Base-by-base conservation (phyloP, 176 grass and related monocot genomes). In the Carex pumila region DNA sequence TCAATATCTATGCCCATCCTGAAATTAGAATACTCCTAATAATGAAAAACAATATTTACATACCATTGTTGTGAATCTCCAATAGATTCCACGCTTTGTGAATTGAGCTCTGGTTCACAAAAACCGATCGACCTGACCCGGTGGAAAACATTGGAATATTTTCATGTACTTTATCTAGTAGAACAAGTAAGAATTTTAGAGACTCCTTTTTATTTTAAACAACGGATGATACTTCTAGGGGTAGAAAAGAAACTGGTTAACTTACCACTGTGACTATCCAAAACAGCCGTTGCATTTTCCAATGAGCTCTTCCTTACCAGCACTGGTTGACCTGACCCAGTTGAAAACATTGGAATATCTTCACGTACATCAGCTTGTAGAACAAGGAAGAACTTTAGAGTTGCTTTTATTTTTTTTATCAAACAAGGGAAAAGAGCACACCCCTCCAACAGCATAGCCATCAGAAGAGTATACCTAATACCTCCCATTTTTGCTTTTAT, bases 261-360 rank as follows among this genome's bases (percentile, higher is more conserved):
- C 83, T 58, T 32, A 83, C 80, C 80, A 79, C 69, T 84, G 71
- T 88, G 31, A 87, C 84, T 86, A 71, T 92, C 90, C 80, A 94
- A 65, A 85, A 92, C 76, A 32, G 86, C 50, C 18, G 19, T 88
- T 85, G 94, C 92, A 31, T 91, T 92, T 80, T 74, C 65, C 17
- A 92, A 63, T 41, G 89, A 91, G 64, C 61, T 90, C 65, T 89
- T 56, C 37, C 84, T 89, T 50, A 91, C 76, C 61, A 77, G 78
- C 25, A 92, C 90, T 12, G 83, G 87, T 79, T 82, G 90, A 82
- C 52, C 75, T 71, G 90, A 88, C 84, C 87, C 92, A 15, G 94
- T 94, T 88, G 15, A 67, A 88, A 94, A 94, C 80, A 89, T 76
- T 86, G 90, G 87, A 41, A 89, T 67, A 70, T 41, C 83, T 82